These are phyloP conservation scores for Andrographis paniculata DNA, from an alignment of 305 asterid species.

Conservation along the genomic window DNA sequence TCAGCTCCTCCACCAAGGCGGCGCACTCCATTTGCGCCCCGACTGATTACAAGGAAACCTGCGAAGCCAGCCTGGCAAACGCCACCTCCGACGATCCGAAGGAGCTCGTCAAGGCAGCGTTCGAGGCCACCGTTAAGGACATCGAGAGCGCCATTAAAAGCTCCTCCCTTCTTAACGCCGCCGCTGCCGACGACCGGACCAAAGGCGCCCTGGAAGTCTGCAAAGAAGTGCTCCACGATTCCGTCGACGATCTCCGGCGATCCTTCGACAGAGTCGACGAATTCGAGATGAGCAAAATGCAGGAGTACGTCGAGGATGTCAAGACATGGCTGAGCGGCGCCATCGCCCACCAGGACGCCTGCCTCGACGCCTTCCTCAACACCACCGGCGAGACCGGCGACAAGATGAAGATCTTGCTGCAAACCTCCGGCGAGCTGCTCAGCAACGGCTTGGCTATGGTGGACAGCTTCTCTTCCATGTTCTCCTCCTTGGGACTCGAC, in stretches of 20 bases:
- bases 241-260: slow-evolving; percentile 33
- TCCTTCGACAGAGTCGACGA: slow-evolving; percentile 13
- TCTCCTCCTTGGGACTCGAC: slow-evolving; percentile 6
- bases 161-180: slow-evolving; percentile 25
- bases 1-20: slow-evolving; percentile 13
- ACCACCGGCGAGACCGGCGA: slow-evolving; percentile 53
- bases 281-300: slow-evolving; percentile 24
- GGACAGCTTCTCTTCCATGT: slow-evolving; percentile 16
- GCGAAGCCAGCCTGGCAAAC: slow-evolving; percentile 23
- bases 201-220: slow-evolving; percentile 32
- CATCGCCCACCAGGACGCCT: slow-evolving; percentile 41
- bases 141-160: slow-evolving; percentile 18
- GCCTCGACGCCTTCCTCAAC: slow-evolving; percentile 53
- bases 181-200: slow-evolving; percentile 28
- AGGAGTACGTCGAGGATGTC: slow-evolving; percentile 31
- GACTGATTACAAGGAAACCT: slow-evolving; percentile 36
- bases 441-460: slow-evolving; percentile 55
- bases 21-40: slow-evolving; percentile 32
- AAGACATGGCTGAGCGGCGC: slow-evolving; percentile 60
- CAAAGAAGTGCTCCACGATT: slow-evolving; percentile 23
- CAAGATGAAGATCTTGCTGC: slow-evolving; percentile 43
- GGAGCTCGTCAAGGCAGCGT: slow-evolving; percentile 26
- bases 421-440: slow-evolving; percentile 29
- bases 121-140: slow-evolving; percentile 19
- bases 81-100: slow-evolving; percentile 38